Evolutionary conservation across 148 eudicot species (phyloP), one percentile per base, ranked within the genome.

Genomic region (Dianthus caryophyllus): DNA sequence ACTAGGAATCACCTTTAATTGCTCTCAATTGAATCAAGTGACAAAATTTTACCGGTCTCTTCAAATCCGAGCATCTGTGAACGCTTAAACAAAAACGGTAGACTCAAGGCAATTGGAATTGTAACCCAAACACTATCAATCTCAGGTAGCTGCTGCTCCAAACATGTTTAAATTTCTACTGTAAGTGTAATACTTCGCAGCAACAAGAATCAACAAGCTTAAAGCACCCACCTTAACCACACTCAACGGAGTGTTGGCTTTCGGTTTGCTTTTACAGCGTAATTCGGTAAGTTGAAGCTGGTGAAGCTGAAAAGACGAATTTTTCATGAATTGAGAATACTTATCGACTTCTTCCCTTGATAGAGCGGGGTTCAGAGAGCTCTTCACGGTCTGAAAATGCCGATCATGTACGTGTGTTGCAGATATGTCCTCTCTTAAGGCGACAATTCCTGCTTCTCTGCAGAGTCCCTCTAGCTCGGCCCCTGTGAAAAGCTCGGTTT

Each of bases 381-480:
- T 80, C 69, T 64, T 72, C 33, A 81, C 91, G 0, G 79, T 74
- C 82, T 80, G 82, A 59, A 93, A 86, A 75, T 94, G 98, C 21
- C 76, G 78, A 70, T 82, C 70, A 61, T 77, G 73, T 22, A 94
- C 92, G 38, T 73, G 59, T 51, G 81, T 76, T 58, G 97, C 97
- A n/a, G 84, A 80, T 70, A 86, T 90, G 82, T 90, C 86, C 72
- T 94, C 98, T 59, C 98, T 80, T n/a, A 90, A 77, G 61, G 98
- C 92, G 20, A 86, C 87, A 14, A 86, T 84, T 63, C 88, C 97
- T 44, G 97, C 97, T 84, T 90, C 96, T 61, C 80, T 77, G 73
- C 98, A 94, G 18, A 94, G 80, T 17, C 90, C 92, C 71, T 88
- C 90, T 54, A 94, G 78, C 75, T 94, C 98, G 0, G 98, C 98